Percentiles rank a stretch among this genome's conserved stretches.
Evolutionary conservation across 139 green algal species (phyloP).

Genomic region (Chlamydomonas schloesseri): DNA sequence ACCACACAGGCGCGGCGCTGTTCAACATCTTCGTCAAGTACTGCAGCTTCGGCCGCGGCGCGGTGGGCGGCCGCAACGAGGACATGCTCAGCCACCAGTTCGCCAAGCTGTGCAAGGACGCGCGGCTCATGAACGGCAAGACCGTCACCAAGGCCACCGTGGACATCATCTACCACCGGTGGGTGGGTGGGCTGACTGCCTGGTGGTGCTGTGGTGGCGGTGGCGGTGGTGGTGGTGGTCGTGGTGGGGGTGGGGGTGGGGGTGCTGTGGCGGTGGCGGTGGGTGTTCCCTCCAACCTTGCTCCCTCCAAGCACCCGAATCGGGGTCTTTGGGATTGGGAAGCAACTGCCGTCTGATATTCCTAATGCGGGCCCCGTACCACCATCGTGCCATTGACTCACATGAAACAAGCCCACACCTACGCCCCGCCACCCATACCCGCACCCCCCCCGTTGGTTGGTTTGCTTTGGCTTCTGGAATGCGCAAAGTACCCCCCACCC

Average conservation of each 20-base stretch:
- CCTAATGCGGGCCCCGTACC: too few species aligned
- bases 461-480: not conserved
- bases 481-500: too few species aligned
- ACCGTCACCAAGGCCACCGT: constrained; percentile 42
- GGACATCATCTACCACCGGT: constrained; percentile 56
- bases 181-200: not conserved
- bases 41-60: constrained; percentile 55
- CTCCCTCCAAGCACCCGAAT: too few species aligned
- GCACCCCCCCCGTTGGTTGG: too few species aligned
- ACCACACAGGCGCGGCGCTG: constrained; percentile 55
- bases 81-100: constrained; percentile 66
- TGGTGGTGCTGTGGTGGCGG: too few species aligned
- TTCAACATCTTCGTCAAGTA: constrained; percentile 75
- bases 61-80: constrained; percentile 39
- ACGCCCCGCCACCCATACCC: too few species aligned
- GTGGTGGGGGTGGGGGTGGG: not conserved
- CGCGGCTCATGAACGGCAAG: constrained; percentile 49
- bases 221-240: too few species aligned
- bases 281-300: too few species aligned
- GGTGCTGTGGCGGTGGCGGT: not conserved
- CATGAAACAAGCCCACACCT: too few species aligned
- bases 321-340: too few species aligned
- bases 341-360: too few species aligned
- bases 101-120: constrained; percentile 58
- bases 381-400: too few species aligned